Evolutionary conservation across 345 rosid genomes (phyloP).

Genomic region (Linum usitatissimum): DNA sequence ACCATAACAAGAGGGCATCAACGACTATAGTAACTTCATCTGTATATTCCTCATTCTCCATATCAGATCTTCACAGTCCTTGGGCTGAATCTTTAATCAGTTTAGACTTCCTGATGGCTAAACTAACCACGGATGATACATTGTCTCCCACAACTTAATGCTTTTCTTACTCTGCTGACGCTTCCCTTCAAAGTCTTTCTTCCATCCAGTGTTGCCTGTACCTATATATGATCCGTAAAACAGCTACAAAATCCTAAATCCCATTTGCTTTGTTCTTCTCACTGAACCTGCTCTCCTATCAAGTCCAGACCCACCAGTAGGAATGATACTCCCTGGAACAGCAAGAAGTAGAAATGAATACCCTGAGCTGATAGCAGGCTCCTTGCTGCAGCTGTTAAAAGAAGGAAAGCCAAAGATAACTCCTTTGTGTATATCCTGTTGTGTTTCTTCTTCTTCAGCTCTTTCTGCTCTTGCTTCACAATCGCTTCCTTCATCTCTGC

Average conservation of each 20-base stretch:
- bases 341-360: slow-evolving; percentile 91
- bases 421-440: slow-evolving; percentile 82
- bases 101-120: not conserved
- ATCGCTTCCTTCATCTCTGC: slow-evolving; percentile 39
- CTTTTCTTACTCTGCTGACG: not conserved
- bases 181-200: slow-evolving; percentile 5
- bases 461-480: slow-evolving; percentile 30
- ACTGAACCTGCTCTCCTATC: slow-evolving; percentile 75
- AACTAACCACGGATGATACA: not conserved
- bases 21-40: not conserved
- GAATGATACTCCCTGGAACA: slow-evolving; percentile 92
- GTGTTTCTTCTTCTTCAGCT: slow-evolving; percentile 62
- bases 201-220: slow-evolving; percentile 6
- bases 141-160: not conserved
- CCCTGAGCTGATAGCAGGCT: slow-evolving; percentile 93
- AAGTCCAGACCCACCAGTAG: slow-evolving; percentile 87
- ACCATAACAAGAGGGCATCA: slow-evolving; percentile 9
- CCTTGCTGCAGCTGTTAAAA: slow-evolving; percentile 73
- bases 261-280: slow-evolving; percentile 23
- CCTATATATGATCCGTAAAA: not conserved
- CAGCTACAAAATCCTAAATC: not conserved
- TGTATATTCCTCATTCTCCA: not conserved
- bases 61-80: no score
- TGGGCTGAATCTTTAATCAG: no score
- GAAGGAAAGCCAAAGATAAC: slow-evolving; percentile 72